Evolutionary conservation across 345 rosid species (phyloP).

Genomic region (Litchi chinensis): DNA sequence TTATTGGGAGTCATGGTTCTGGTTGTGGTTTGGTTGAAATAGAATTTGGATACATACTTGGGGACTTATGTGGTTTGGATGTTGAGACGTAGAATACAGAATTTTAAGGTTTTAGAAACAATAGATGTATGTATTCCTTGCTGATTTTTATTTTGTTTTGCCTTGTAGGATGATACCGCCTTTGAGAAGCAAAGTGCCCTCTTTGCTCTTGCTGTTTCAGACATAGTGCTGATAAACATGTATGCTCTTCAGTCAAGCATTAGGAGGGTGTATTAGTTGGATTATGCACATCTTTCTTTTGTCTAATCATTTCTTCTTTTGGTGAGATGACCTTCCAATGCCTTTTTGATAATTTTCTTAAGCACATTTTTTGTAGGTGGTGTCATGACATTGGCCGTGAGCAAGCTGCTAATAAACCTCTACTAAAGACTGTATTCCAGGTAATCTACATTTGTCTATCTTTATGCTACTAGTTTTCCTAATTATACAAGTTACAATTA

Average conservation of each 20-base stretch:
- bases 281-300: slow-evolving; percentile 5
- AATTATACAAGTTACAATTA: slow-evolving; percentile 17
- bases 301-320: not conserved
- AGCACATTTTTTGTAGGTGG: slow-evolving; percentile 68
- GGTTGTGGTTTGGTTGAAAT: not conserved
- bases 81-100: not conserved
- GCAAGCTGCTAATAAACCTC: slow-evolving; percentile 99
- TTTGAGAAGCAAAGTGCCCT: slow-evolving; percentile 99
- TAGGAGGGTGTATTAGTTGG: slow-evolving; percentile 1
- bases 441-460: slow-evolving; percentile 36
- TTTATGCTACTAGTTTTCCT: slow-evolving; percentile 21
- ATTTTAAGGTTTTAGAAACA: not conserved
- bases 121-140: slow-evolving; percentile 12
- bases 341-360: slow-evolving; percentile 16
- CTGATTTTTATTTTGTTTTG: slow-evolving; percentile 19
- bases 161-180: slow-evolving; percentile 90
- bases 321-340: slow-evolving; percentile 11
- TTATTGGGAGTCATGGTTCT: not conserved
- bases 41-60: not conserved
- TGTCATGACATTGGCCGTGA: slow-evolving; percentile 99
- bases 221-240: slow-evolving; percentile 98
- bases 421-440: slow-evolving; percentile 97
- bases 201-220: slow-evolving; percentile 98
- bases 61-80: not conserved
- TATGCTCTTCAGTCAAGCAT: slow-evolving; percentile 39